Evolutionary conservation across 441 rosid species (phyloP).

Genomic region (Bocquillonia castaneifolia): DNA sequence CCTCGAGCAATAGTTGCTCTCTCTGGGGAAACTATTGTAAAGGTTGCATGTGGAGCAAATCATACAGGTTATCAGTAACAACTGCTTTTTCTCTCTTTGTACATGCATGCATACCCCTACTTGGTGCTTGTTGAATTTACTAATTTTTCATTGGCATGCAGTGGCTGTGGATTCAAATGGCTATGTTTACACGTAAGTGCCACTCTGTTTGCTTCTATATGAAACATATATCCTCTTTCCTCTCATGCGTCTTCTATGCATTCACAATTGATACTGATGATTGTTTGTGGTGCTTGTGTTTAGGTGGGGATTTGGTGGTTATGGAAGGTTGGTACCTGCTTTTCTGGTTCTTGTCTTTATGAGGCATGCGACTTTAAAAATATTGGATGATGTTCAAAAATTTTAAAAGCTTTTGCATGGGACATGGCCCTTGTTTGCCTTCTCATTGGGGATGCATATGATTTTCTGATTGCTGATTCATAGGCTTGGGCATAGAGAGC

Average conservation of each 20-base stretch:
- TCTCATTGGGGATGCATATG: slow-evolving; percentile 12
- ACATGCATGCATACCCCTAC: neutral
- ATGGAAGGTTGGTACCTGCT: slow-evolving; percentile 74
- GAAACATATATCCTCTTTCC: slow-evolving; percentile 1
- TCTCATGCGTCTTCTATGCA: slow-evolving; percentile 13
- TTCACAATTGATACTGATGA: slow-evolving; percentile 22
- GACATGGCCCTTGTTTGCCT: slow-evolving; percentile 2
- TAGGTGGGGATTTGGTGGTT: slow-evolving; percentile 99
- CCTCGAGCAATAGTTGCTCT: slow-evolving; percentile 76
- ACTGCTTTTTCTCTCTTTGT: neutral
- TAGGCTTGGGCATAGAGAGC: slow-evolving; percentile 99
- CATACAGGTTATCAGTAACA: slow-evolving; percentile 61
- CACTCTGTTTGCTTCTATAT: slow-evolving; percentile 3
- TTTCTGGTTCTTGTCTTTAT: slow-evolving; percentile 1
- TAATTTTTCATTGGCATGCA: slow-evolving; percentile 33
- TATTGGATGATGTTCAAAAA: neutral
- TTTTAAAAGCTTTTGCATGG: neutral
- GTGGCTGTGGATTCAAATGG: slow-evolving; percentile 92
- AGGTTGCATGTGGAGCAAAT: slow-evolving; percentile 91
- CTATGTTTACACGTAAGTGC: slow-evolving; percentile 86
- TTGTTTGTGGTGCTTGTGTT: slow-evolving; percentile 25
- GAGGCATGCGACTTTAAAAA: slow-evolving; percentile 6
- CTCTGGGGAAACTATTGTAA: slow-evolving; percentile 71
- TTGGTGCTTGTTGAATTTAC: slow-evolving; percentile 14
- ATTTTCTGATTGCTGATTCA: slow-evolving; percentile 21